Conservation (phyloP, 2,329 filamentous ascomycete genomes). For the Botrytis hyacinthi region DNA sequence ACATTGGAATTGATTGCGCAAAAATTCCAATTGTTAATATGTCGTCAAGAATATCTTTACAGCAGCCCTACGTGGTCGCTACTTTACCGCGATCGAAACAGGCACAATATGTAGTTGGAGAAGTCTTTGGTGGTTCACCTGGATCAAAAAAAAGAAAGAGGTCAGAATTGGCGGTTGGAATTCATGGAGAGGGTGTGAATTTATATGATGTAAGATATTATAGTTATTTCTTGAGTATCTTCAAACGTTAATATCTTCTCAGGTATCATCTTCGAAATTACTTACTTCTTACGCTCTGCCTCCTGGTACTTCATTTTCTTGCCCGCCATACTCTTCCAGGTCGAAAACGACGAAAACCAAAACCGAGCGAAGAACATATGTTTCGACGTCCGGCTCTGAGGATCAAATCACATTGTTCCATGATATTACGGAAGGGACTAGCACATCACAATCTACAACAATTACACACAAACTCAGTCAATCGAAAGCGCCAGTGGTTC, state of each 20-base stretch:
- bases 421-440: constrained; percentile 52
- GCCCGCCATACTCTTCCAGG: constrained; percentile 58
- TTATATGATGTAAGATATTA: constrained; percentile 59
- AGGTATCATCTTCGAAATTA: constrained; percentile 60
- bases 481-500: constrained; percentile 44
- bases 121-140: constrained; percentile 59
- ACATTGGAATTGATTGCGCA: constrained; percentile 6
- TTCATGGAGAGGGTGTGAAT: constrained; percentile 64
- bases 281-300: constrained; percentile 67
- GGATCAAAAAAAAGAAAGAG: constrained; percentile 61
- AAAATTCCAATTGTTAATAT: constrained; percentile 26
- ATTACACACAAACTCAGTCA: constrained; percentile 45
- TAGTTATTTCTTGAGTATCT: neutral
- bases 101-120: constrained; percentile 55
- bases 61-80: constrained; percentile 63
- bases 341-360: constrained; percentile 45
- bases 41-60: constrained; percentile 54
- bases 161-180: constrained; percentile 60
- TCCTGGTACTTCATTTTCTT: constrained; percentile 62
- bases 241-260: constrained; percentile 19
- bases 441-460: constrained; percentile 53
- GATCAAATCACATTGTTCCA: constrained; percentile 59
- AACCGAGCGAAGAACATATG: constrained; percentile 59
- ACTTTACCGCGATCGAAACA: constrained; percentile 59
- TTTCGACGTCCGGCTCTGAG: constrained; percentile 49